These are phyloP conservation scores for Globisporangium sylvaticum DNA, from an alignment of 352 stramenopile species.

Conservation along the genomic window DNA sequence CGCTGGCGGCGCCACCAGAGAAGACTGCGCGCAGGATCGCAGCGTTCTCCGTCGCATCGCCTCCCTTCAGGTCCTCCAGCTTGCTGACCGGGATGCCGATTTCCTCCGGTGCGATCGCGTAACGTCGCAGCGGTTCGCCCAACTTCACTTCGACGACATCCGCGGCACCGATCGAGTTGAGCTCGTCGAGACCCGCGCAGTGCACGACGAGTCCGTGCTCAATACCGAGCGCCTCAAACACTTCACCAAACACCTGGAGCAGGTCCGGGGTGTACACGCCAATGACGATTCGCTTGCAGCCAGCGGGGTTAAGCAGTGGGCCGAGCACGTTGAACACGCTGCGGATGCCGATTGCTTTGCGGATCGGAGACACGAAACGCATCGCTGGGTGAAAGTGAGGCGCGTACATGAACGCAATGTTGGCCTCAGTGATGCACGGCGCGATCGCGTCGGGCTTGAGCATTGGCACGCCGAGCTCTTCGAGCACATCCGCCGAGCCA, in stretches of 20 bases:
- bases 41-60: conserved; percentile 94
- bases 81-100: conserved; percentile 91
- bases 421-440: conserved; percentile 89
- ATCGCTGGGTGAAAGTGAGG: conserved; percentile 97
- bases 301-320: conserved; percentile 96
- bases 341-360: conserved; percentile 94
- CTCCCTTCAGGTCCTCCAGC: conserved; percentile 93
- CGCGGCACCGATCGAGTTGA: conserved; percentile 92
- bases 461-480: conserved; percentile 95
- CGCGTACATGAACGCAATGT: conserved; percentile 98
- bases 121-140: conserved; percentile 40
- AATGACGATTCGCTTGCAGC: conserved; percentile 95
- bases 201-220: conserved; percentile 98
- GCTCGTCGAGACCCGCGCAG: conserved; percentile 97
- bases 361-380: conserved; percentile 92
- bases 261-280: conserved; percentile 96
- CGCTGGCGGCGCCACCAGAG: conserved; percentile 78
- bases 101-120: conserved; percentile 44
- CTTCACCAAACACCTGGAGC: conserved; percentile 80
- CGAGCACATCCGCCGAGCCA: conserved; percentile 96
- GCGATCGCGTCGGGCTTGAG: conserved; percentile 88
- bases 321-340: conserved; percentile 99
- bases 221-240: conserved; percentile 89
- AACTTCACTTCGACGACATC: conserved; percentile 78
- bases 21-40: conserved; percentile 88